Evolutionary conservation across 2,329 filamentous ascomycete genomes (phyloP), one percentile per base, ranked within the genome.

Genomic region (Alternaria incomplexa): DNA sequence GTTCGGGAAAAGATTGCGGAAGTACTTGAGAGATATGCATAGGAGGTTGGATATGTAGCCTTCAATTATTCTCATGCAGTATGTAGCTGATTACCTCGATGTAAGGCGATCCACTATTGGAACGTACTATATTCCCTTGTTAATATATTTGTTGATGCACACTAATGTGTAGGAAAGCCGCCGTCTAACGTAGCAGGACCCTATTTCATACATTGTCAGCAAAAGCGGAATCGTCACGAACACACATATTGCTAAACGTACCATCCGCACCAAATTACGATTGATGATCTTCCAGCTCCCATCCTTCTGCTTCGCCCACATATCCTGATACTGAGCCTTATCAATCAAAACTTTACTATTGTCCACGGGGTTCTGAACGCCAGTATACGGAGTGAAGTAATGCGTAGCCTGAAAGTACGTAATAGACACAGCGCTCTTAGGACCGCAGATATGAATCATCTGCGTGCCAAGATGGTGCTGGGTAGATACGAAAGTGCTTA

Each of bases 1-100:
- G 77, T 83, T 7, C 81, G 85, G 64, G 84, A 91, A 78, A 86
- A 94, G 62, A 80, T 91, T 32, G 82, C 86, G 20, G 84, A 89
- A 69, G 87, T 96, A 45, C 79, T 92, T 40, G 81, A 83, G 50
- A 68, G 77, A 32, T 65, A 63, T 44, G 48, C 1, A 52, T 52
- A 52, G 48, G 12, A 25, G 5, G 1, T 3, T 28, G 25, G 4
- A 50, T 9, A 13, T 28, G 5, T 28, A 28, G 9, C 0, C 26
- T 3, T n/a, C 15, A 2, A 1, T 10, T 5, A 0, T 10, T 10
- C 5, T 0, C 32, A 2, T 40, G 36, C 1, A 17, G 9, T 10
- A 17, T 17, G 2, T 1, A 40, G 36, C 36, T 0, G n/a, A 4
- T 40, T 17, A 17, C 15, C 36, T 0, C 36, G 0, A 17, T 40